Evolutionary conservation across 768 basidiomycete species (phyloP), one percentile per base, ranked within the genome.

Genomic region (Russula olivacea): DNA sequence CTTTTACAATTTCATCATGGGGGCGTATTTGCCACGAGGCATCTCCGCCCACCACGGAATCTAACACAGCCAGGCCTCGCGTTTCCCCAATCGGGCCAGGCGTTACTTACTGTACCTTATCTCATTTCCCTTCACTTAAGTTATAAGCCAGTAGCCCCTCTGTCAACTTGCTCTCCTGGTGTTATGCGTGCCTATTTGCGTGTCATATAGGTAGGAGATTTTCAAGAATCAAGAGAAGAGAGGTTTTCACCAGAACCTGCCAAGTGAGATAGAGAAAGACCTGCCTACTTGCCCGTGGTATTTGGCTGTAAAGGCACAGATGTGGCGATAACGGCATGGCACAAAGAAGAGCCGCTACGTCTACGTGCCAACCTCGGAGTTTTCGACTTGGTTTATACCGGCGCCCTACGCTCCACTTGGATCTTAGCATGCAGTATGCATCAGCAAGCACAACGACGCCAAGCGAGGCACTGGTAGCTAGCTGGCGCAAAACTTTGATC

Each of bases 11-110:
- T n/a, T 17, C 32, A 25, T 47, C n/a, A n/a, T n/a, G n/a, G 43
- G 36, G 12, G n/a, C n/a, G 4, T 47, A 23, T 25, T 15, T 19
- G 63, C 63, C 63, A 55, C 60, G 63, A 62, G 63, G 63, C 60
- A 28, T 25, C 15, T 17, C 15, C 47, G 25, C 21, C 23, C 8
- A 40, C 19, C 52, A 61, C 38, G 56, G 14, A 56, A n/a, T 9
- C 45, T n/a, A 4, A 32, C 38, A 40, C 38, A 40, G 32, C 25
- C 25, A 40, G 5, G 23, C 19, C 32, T 25, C 48, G 12, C 45
- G 38, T 8, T 49, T 49, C 30, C 51, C 25, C 6, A 50, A 58
- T 40, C 19, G 11, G 17, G 48, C 8, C 36, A 15, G 36, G 28
- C 34, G 14, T 38, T n/a, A 14, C 19, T 32, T 48, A 0, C 9